These are phyloP conservation scores for Capsella rubella DNA, from an alignment of 441 rosid genomes.

Conservation along the genomic window DNA sequence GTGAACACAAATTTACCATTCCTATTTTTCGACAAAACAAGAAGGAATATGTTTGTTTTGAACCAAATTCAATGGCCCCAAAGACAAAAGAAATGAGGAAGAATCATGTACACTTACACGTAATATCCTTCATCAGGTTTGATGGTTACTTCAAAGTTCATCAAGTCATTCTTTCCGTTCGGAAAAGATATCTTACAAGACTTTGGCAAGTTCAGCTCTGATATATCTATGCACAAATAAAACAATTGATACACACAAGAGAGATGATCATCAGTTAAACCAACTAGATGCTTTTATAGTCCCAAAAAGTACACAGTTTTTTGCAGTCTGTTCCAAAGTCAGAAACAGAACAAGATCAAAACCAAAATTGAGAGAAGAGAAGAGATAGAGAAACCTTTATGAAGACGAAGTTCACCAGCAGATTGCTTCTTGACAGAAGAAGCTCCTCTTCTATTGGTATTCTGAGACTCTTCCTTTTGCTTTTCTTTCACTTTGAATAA, in stretches of 20 bases:
- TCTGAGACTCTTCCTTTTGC: slow-evolving; percentile 80
- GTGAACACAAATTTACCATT: slow-evolving; percentile 79
- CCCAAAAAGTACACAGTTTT: neutral
- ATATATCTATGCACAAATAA: slow-evolving; percentile 59
- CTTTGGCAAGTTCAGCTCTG: slow-evolving; percentile 83
- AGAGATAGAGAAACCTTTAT: slow-evolving; percentile 62
- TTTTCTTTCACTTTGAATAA: slow-evolving; percentile 93
- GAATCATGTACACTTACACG: slow-evolving; percentile 51
- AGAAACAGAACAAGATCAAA: slow-evolving; percentile 1
- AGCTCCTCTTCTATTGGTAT: slow-evolving; percentile 62
- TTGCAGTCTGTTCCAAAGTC: neutral
- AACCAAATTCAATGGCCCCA: neutral
- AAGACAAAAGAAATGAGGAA: neutral
- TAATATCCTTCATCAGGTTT: slow-evolving; percentile 95
- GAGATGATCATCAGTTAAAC: slow-evolving; percentile 41
- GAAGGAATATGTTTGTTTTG: neutral
- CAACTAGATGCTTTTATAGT: neutral
- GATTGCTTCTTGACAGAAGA: slow-evolving; percentile 70
- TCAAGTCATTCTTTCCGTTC: slow-evolving; percentile 84
- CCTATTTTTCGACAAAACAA: slow-evolving; percentile 40
- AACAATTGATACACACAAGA: slow-evolving; percentile 44
- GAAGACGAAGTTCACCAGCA: slow-evolving; percentile 95
- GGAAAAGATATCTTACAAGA: slow-evolving; percentile 81
- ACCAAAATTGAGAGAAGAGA: neutral
- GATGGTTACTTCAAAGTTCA: slow-evolving; percentile 89